Base-by-base conservation (phyloP, 2,329 filamentous ascomycete species). In the Xylariaceae sp. region DNA sequence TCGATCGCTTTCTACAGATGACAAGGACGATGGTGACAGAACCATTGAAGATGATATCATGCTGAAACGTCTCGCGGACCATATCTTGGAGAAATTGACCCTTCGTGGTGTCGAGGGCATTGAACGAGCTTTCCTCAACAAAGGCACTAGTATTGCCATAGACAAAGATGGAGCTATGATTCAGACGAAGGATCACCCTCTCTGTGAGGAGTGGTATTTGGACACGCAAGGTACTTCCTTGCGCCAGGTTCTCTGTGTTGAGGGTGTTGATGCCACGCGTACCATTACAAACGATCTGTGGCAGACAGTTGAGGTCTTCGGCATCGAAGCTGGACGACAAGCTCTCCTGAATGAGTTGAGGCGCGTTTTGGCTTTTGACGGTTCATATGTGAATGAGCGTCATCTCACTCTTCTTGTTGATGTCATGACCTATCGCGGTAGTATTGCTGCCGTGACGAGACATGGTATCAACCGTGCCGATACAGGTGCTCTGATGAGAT, bases 321-420 rank as follows among this genome's bases (percentile, higher is more conserved):
- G 93, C 64, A 98, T 98, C 53, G 93, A 98, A 65, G 94, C 90
- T 55, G 90, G 90, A 50, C 86, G 93, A 61, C 82, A 86, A 38
- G 87, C 91, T 43, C 76, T 98, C 47, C 82, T 95, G 56, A 84
- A 86, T 50, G 94, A 98, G 65, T 70, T 98, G 75, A 89, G 86
- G 22, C 84, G 89, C 61, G 93, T 99, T 64, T 72, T 99, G 72
- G 91, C 93, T 21, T 98, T 98, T 65, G 93, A 97, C 65, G 94
- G 94, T 79, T 97, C 93, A 12, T 98, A 98, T 66, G 93, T 98
- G 78, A 98, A 98, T 67, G 90, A 97, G 71, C 90, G 93, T 61
- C 93, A 98, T 73, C 83, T 98, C 73, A 88, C 91, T 38, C 81
- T 98, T 27, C 77, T 98, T 42, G 90, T 94, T 54, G 93, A 98